Evolutionary conservation across 768 basidiomycete species (phyloP).

Genomic region (Tulasnella sp.): DNA sequence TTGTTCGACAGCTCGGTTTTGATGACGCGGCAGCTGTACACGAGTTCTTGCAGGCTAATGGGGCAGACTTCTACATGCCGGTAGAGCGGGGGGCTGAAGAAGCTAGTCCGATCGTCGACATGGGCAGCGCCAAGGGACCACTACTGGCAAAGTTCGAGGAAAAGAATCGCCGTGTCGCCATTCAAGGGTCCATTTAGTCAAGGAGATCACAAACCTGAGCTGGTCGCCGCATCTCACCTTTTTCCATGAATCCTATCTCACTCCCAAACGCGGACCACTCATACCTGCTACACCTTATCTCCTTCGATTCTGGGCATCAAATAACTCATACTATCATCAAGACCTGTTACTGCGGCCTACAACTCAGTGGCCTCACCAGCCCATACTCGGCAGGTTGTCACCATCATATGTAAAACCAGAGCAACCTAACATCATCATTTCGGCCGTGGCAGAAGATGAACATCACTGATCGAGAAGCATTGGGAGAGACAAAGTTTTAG

Average conservation of each 20-base stretch:
- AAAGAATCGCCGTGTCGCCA: conserved; percentile 77
- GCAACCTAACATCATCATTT: too few relatives aligned
- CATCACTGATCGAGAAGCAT: too few relatives aligned
- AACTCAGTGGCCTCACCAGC: too few relatives aligned
- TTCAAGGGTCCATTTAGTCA: conserved; percentile 81
- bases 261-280: too few relatives aligned
- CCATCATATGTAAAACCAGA: too few relatives aligned
- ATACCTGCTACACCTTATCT: conserved; percentile 19
- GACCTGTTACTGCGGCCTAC: neutral
- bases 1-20: conserved; percentile 77
- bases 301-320: neutral
- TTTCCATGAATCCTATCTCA: neutral
- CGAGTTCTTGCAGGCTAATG: conserved; percentile 61
- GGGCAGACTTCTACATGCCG: conserved; percentile 49
- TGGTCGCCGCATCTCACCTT: conserved; percentile 11
- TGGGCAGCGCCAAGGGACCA: conserved; percentile 20
- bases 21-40: conserved; percentile 51
- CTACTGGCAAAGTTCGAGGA: conserved; percentile 61
- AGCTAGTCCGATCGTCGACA: too few relatives aligned
- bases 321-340: neutral
- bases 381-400: too few relatives aligned
- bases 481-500: too few relatives aligned
- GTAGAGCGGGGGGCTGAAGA: too few relatives aligned
- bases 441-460: too few relatives aligned
- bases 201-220: too few relatives aligned